phyloP scores from a whole-genome alignment of 257 asterid species.

The Solanum neorickii region DNA sequence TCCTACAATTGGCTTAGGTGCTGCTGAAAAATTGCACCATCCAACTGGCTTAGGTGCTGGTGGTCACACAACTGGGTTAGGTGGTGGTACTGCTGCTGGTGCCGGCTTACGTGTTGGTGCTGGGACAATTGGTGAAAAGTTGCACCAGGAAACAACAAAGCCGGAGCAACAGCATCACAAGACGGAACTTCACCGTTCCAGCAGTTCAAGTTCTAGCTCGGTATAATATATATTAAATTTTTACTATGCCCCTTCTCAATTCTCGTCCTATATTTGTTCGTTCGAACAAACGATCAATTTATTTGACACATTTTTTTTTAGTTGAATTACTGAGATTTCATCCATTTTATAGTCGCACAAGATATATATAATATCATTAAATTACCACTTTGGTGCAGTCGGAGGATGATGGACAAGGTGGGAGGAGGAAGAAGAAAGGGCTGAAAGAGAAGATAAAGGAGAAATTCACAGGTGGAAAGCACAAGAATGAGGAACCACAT shows the following conservation, averaged over 20 bases:
- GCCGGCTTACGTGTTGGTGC: not conserved
- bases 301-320: no score
- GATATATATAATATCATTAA: not conserved
- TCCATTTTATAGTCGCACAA: no score
- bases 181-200: slow-evolving; percentile 32
- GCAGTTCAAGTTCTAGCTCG: slow-evolving; percentile 69
- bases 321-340: not conserved
- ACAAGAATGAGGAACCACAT: slow-evolving; percentile 20
- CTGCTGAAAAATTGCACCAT: no score
- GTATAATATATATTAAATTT: slow-evolving; percentile 10
- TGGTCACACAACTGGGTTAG: no score
- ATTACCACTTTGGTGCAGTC: slow-evolving; percentile 16
- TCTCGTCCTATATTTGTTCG: no score
- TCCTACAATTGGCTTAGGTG: not conserved
- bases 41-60: no score
- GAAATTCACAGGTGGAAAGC: slow-evolving; percentile 34
- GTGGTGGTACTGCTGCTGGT: no score
- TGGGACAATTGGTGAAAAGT: not conserved
- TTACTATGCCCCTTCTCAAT: no score
- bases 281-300: no score
- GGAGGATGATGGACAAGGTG: slow-evolving; percentile 73
- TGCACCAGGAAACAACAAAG: not conserved
- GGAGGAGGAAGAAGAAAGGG: slow-evolving; percentile 64
- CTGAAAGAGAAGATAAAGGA: slow-evolving; percentile 59
- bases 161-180: not conserved